Evolutionary conservation across 495 filamentous ascomycete genomes (phyloP).

Genomic region (Alectoria sarmentosa): DNA sequence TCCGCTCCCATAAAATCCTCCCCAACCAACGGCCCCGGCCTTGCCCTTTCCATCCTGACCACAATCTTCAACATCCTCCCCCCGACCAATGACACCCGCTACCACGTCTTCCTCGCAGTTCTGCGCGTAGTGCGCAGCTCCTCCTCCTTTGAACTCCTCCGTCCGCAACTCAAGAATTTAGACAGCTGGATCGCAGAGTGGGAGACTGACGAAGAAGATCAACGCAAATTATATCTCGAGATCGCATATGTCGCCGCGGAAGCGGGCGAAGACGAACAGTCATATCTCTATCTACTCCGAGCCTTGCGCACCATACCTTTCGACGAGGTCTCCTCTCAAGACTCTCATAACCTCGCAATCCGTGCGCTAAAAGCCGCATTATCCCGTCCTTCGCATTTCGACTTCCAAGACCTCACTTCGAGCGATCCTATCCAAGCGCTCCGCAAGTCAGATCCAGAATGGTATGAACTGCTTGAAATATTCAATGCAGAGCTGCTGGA

Average conservation of each 20-base stretch:
- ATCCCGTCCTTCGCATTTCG: conserved; percentile 66
- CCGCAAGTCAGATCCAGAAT: conserved; percentile 68
- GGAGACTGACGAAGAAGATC: conserved; percentile 73
- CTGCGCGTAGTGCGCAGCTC: conserved; percentile 69
- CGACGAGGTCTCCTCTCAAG: conserved; percentile 57
- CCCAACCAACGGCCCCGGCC: conserved; percentile 69
- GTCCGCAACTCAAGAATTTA: conserved; percentile 68
- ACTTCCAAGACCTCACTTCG: conserved; percentile 87
- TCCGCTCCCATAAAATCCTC: conserved; percentile 73
- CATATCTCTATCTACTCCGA: conserved; percentile 76
- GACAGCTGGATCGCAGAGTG: conserved; percentile 76
- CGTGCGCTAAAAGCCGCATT: conserved; percentile 80
- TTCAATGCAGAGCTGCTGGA: conserved; percentile 90
- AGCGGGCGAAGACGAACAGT: conserved; percentile 64
- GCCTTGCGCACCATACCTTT: conserved; percentile 76
- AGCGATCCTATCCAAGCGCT: conserved; percentile 84
- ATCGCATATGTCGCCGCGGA: conserved; percentile 73
- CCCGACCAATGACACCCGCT: conserved; percentile 65
- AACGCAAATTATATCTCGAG: conserved; percentile 70
- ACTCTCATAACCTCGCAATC: conserved; percentile 74
- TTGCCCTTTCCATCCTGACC: conserved; percentile 81
- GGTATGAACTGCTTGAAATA: conserved; percentile 87
- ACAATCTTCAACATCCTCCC: conserved; percentile 95
- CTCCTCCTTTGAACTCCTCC: conserved; percentile 70
- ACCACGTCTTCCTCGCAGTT: conserved; percentile 81